Evolutionary conservation across 768 basidiomycete genomes (phyloP), one percentile per base, ranked within the genome.

Genomic region (Pisolithus marmoratus): DNA sequence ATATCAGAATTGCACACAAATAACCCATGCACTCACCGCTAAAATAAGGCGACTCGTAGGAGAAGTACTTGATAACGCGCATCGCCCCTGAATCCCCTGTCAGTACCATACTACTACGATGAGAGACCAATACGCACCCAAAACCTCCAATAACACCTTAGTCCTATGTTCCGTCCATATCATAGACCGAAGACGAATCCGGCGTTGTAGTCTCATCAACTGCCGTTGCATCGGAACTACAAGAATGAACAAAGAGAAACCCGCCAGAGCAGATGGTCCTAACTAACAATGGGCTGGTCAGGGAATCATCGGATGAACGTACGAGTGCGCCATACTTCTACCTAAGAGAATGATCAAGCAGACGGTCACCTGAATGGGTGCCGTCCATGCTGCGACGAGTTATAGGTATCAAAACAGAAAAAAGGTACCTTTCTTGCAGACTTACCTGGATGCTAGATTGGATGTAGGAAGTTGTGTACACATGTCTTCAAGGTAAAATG

Each of bases 1-100:
- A 27, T 15, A n/a, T 5, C n/a, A 17, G 23, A 24, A 9, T n/a
- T 44, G 22, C 11, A 37, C 29, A 27, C 38, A 43, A 40, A 20
- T 56, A 12, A 19, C 22, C 46, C 22, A 19, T 41, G 2, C 4
- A 67, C 75, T 63, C 54, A 84, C 85, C 73, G 54, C 80, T 73
- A 40, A 86, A 65, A 66, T 86, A 87, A 1, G 85, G 83, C 1
- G 73, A 57, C 66, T 89, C 87, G 55, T 86, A 87, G 24, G 80
- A 83, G 63, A 89, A 89, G 59, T 83, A 85, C 63, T 87, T 87
- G 49, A 89, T 81, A n/a, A 86, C 76, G 4, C 82, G 76, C 83
- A 87, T 86, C 2, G 75, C 77, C 45, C 78, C 79, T 77, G 48
- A 31, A 40, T 37, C 36, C 24, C n/a, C 20, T 51, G 19, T 51